A percentile compares a stretch with the other conserved stretches of the same genome.
These are phyloP conservation scores for Phanerochaete carnosa DNA, from an alignment of 768 basidiomycete genomes.

Conservation along the genomic window DNA sequence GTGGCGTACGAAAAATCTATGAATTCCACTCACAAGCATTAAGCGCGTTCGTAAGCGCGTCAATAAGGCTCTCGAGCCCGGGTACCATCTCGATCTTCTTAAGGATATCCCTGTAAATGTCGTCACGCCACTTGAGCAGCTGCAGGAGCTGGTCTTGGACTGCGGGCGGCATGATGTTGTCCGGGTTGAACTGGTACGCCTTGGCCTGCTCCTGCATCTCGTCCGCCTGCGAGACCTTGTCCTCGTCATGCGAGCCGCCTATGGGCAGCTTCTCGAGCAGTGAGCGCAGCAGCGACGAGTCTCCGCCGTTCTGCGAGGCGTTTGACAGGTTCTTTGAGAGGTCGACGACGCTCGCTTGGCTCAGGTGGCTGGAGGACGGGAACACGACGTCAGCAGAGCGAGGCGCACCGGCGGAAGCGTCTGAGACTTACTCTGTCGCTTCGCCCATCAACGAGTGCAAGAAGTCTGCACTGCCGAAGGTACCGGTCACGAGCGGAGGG, in stretches of 20 bases:
- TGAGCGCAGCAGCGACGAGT: constrained; percentile 35
- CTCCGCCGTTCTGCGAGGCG: constrained; percentile 29
- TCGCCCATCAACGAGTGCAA: constrained; percentile 63
- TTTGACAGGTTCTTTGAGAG: constrained; percentile 49
- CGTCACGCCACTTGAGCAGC: constrained; percentile 63
- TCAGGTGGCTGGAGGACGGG: constrained; percentile 41
- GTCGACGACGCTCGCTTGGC: constrained; percentile 59
- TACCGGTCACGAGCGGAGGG: constrained; percentile 65
- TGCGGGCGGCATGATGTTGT: constrained; percentile 60
- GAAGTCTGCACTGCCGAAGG: constrained; percentile 68
- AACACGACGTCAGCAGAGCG: neutral
- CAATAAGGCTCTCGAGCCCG: constrained; percentile 52
- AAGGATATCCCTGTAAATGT: constrained; percentile 47
- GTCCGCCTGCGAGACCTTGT: constrained; percentile 53
- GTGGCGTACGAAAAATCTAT: neutral
- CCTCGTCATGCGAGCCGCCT: constrained; percentile 43
- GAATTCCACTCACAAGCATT: constrained; percentile 51
- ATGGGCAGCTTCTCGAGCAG: constrained; percentile 49
- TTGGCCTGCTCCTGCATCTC: constrained; percentile 50
- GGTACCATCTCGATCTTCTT: constrained; percentile 66
- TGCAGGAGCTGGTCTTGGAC: constrained; percentile 54
- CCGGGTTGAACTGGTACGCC: constrained; percentile 61
- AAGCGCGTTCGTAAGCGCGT: constrained; percentile 59
- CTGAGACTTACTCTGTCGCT: constrained; percentile 47
- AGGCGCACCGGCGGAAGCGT: neutral